phyloP scores from a whole-genome alignment of 345 rosid species.

The Eucalyptus cladocalyx region DNA sequence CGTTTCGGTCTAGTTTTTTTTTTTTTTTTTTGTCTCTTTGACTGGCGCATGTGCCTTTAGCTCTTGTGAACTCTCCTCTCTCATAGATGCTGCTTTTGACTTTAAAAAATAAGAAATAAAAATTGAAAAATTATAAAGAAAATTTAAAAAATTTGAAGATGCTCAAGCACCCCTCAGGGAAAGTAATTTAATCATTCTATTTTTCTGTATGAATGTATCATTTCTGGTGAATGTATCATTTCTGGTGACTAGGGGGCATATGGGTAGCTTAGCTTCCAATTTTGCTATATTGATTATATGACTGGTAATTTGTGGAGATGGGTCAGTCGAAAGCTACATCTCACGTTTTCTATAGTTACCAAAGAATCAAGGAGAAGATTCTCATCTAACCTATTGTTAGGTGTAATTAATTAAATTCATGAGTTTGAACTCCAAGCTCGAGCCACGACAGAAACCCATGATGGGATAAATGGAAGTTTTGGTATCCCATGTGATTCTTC shows the following conservation, averaged over 20 bases:
- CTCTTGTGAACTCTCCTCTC: not conserved
- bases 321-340: not conserved
- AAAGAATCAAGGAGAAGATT: not conserved
- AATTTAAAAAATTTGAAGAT: not conserved
- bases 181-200: not conserved
- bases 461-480: not conserved
- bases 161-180: not conserved
- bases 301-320: not conserved
- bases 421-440: not conserved
- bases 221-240: not conserved
- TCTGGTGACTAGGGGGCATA: not conserved
- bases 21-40: not conserved
- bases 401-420: not conserved
- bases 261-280: not conserved
- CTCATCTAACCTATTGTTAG: not conserved
- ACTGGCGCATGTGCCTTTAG: not conserved
- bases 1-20: not conserved
- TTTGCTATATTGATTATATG: not conserved
- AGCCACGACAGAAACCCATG: not conserved
- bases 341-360: not conserved
- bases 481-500: not conserved
- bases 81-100: not conserved
- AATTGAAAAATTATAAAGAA: not conserved
- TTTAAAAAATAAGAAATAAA: not conserved
- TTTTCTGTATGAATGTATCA: not conserved